phyloP scores from a whole-genome alignment of 1,284 basidiomycete genomes.

The Moesziomyces parantarcticus region DNA sequence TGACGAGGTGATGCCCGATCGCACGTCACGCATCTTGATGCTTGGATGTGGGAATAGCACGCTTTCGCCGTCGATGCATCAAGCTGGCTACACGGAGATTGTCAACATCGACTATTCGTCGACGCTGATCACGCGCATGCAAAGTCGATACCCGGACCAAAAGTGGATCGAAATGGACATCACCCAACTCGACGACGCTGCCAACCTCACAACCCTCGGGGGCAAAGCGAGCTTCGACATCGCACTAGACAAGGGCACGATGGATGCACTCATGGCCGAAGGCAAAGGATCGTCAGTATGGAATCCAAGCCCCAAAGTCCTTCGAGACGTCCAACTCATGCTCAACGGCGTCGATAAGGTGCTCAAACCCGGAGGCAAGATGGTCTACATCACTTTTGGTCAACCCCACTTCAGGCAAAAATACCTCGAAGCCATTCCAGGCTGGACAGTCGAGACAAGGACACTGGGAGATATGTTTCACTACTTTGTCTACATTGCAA shows the following conservation, averaged over 20 bases:
- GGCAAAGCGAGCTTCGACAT: conserved; percentile 53
- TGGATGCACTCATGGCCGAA: conserved; percentile 67
- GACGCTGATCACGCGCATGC: conserved; percentile 55
- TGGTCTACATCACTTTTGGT: conserved; percentile 65
- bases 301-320: conserved; percentile 52
- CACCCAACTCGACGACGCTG: conserved; percentile 40
- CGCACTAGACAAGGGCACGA: conserved; percentile 64
- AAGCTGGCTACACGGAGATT: conserved; percentile 54
- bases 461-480: conserved; percentile 61
- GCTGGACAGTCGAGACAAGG: conserved; percentile 53
- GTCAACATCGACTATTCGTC: conserved; percentile 56
- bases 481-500: conserved; percentile 62
- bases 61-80: conserved; percentile 54
- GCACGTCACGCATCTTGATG: conserved; percentile 56
- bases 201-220: conserved; percentile 37
- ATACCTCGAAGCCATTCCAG: conserved; percentile 40
- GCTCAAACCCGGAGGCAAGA: conserved; percentile 49
- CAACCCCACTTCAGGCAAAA: conserved; percentile 60
- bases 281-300: conserved; percentile 46
- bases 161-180: conserved; percentile 59
- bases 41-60: conserved; percentile 64
- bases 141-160: conserved; percentile 38
- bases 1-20: conserved; percentile 49
- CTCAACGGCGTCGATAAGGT: conserved; percentile 55
- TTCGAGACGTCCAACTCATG: conserved; percentile 42